phyloP scores from a whole-genome alignment of 495 filamentous ascomycete genomes.

The Aspergillus sclerotiicarbonarius region DNA sequence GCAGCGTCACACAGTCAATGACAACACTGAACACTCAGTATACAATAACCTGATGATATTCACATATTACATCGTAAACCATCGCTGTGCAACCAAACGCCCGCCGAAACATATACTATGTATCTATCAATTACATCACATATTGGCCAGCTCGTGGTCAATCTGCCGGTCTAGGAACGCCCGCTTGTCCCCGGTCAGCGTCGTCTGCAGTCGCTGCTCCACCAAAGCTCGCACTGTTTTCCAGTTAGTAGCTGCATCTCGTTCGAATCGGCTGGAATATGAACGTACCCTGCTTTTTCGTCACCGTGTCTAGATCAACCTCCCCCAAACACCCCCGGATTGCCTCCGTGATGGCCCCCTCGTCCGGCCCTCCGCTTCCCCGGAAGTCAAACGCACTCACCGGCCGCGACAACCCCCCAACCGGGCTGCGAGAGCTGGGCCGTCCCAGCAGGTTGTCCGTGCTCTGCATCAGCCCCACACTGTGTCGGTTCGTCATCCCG shows the following conservation, averaged over 20 bases:
- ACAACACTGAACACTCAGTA: too few species aligned
- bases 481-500: slow-evolving; percentile 45
- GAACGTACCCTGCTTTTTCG: slow-evolving; percentile 84
- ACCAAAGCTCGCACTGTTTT: slow-evolving; percentile 73
- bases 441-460: slow-evolving; percentile 61
- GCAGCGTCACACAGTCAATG: too few species aligned
- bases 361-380: slow-evolving; percentile 64
- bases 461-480: slow-evolving; percentile 51
- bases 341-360: slow-evolving; percentile 70
- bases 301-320: slow-evolving; percentile 91
- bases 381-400: slow-evolving; percentile 71
- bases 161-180: slow-evolving; percentile 87
- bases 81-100: too few species aligned
- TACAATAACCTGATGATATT: too few species aligned
- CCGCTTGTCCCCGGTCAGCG: slow-evolving; percentile 76
- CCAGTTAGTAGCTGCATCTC: slow-evolving; percentile 18
- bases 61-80: too few species aligned
- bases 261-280: neutral
- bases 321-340: slow-evolving; percentile 81
- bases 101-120: slow-evolving; percentile 10
- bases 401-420: slow-evolving; percentile 55
- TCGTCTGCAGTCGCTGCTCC: slow-evolving; percentile 87
- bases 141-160: slow-evolving; percentile 89
- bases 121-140: slow-evolving; percentile 53
- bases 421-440: slow-evolving; percentile 51